Evolutionary conservation across 495 filamentous ascomycete species (phyloP).

Genomic region (Penicillium tannophilum): DNA sequence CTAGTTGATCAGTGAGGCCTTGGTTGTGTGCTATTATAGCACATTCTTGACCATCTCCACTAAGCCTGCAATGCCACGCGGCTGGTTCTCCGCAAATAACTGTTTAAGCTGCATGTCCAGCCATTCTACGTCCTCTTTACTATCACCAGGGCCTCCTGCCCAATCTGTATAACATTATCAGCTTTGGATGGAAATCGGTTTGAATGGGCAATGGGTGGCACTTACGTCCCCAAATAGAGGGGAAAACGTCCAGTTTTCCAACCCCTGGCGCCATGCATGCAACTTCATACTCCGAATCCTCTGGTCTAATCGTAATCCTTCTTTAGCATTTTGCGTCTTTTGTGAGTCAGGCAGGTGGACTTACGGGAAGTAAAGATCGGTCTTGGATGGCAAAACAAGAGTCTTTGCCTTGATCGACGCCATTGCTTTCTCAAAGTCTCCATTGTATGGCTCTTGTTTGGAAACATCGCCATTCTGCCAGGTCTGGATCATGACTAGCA

Average conservation of each 20-base stretch:
- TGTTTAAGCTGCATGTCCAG: slow-evolving; percentile 59
- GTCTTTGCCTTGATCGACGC: slow-evolving; percentile 67
- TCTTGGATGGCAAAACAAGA: slow-evolving; percentile 64
- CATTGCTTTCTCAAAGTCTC: slow-evolving; percentile 65
- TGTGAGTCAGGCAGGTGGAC: slow-evolving; percentile 15
- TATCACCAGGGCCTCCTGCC: slow-evolving; percentile 67
- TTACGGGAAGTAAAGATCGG: slow-evolving; percentile 75
- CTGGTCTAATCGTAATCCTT: slow-evolving; percentile 45
- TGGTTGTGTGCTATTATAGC: slow-evolving; percentile 8
- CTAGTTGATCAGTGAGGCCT: not conserved
- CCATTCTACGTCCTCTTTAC: slow-evolving; percentile 66
- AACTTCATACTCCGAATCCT: slow-evolving; percentile 71
- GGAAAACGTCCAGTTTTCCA: slow-evolving; percentile 58
- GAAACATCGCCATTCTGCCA: slow-evolving; percentile 74
- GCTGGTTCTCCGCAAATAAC: slow-evolving; percentile 45
- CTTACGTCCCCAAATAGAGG: slow-evolving; percentile 70
- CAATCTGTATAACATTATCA: slow-evolving; percentile 35
- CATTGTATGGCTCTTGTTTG: slow-evolving; percentile 63
- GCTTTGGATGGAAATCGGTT: not conserved
- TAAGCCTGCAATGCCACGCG: slow-evolving; percentile 7
- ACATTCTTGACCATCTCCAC: slow-evolving; percentile 13
- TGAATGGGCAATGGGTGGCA: slow-evolving; percentile 21
- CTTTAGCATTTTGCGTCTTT: slow-evolving; percentile 15
- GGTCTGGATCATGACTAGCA: slow-evolving; percentile 68
- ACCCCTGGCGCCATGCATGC: slow-evolving; percentile 61